A percentile compares a stretch with the other conserved stretches of the same genome.
These are phyloP conservation scores for Sporormia fimetaria DNA, from an alignment of 495 filamentous ascomycete species.

Conservation along the genomic window DNA sequence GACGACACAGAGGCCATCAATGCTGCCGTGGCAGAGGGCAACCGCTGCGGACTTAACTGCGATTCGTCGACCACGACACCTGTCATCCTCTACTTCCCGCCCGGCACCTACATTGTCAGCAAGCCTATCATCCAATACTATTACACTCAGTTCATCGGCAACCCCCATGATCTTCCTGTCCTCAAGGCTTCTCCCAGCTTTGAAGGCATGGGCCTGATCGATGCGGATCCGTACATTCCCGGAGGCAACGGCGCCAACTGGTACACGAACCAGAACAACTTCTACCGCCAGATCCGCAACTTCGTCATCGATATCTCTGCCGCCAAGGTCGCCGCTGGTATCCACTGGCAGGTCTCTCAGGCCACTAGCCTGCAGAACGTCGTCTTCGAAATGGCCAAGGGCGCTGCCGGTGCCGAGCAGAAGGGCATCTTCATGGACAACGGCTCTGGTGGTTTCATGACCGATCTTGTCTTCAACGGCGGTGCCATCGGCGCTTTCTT, in stretches of 20 bases:
- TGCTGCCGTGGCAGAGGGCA: constrained; percentile 37
- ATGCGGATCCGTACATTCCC: constrained; percentile 69
- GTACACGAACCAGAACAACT: constrained; percentile 97
- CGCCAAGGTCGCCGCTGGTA: constrained; percentile 44
- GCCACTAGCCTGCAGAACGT: constrained; percentile 61
- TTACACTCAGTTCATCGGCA: constrained; percentile 55
- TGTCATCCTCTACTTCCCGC: constrained; percentile 46
- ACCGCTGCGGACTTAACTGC: constrained; percentile 41
- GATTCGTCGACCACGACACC: constrained; percentile 39
- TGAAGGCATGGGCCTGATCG: constrained; percentile 77
- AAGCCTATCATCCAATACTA: constrained; percentile 51
- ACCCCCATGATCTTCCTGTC: constrained; percentile 56
- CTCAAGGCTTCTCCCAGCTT: constrained; percentile 67
- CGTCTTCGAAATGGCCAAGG: constrained; percentile 39
- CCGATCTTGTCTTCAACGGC: constrained; percentile 38
- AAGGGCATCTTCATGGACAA: constrained; percentile 73
- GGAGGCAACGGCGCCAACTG: constrained; percentile 46
- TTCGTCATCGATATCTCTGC: constrained; percentile 76
- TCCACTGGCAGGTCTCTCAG: constrained; percentile 97
- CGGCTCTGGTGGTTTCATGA: constrained; percentile 49
- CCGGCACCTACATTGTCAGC: constrained; percentile 51
- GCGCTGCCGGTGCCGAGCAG: constrained; percentile 27
- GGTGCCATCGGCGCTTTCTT: constrained; percentile 39
- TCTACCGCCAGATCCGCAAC: constrained; percentile 93
- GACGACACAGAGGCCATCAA: constrained; percentile 48